Evolutionary conservation across 441 rosid species (phyloP), one percentile per base, ranked within the genome.

Genomic region (Gossypium lobatum): DNA sequence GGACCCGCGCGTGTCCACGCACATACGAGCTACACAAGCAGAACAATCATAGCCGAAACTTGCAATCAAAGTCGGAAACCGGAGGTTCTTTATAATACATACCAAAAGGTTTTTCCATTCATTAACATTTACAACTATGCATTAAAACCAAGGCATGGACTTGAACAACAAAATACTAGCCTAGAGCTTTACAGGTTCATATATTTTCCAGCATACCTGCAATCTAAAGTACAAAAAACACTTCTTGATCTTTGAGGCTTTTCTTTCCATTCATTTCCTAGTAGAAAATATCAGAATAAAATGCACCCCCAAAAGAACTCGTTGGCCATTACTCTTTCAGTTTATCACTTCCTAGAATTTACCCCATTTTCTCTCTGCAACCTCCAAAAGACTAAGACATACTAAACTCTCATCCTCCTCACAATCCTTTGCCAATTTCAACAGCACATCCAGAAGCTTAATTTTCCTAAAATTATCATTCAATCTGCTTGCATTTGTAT

Each of bases 361-460:
- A 84, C 28, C 73, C 88, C 88, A 61, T 23, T 80, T 64, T 59
- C 64, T 70, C 82, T 81, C 81, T 5, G 80, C 89, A 61, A 72
- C 75, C 52, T 87, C 88, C 75, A 81, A 61, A 37, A 80, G 59
- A 42, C 80, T 79, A 11, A 72, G 52, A 18, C 66, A 75, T 63
- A 60, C 76, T 23, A 83, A 57, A 71, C n/a, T 39, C 25, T 39
- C 65, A 73, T 75, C 87, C 26, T 10, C 23, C 55, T 48, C 70
- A 23, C 25, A 26, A 7, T 66, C 48, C 16, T 17, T 17, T 31
- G 58, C 20, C 26, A 77, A 59, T 71, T 59, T 25, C 57, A 21
- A 28, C 73, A 87, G 74, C 68, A 81, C 76, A 54, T 81, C 79
- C 34, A 75, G 72, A 25, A 81, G 68, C 0, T 70, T 21, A 57